Evolutionary conservation across 331 rosid species (phyloP).

Genomic region (Pyracantha coccinea): DNA sequence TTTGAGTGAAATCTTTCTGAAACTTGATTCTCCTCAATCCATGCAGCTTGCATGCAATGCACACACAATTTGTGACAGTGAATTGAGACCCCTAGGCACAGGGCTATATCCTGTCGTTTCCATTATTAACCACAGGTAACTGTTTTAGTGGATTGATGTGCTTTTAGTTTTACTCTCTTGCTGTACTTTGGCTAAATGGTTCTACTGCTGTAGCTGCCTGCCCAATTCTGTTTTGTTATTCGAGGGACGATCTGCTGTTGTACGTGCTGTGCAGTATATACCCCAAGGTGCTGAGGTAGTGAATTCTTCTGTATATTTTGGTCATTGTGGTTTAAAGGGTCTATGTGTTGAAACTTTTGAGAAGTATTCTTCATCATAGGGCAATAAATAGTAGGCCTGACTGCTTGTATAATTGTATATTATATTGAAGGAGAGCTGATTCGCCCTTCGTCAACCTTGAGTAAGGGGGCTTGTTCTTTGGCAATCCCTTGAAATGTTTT

Average conservation of each 20-base stretch:
- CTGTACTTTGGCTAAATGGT: conserved; percentile 23
- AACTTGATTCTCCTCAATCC: conserved; percentile 17
- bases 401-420: too few species aligned
- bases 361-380: background rate
- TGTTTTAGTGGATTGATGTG: conserved; percentile 1
- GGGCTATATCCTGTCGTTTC: conserved; percentile 84
- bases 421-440: too few species aligned
- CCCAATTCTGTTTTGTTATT: conserved; percentile 86
- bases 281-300: conserved; percentile 72
- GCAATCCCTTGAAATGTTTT: too few species aligned
- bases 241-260: conserved; percentile 71
- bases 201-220: conserved; percentile 55
- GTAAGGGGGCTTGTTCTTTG: too few species aligned
- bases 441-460: too few species aligned
- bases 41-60: conserved; percentile 97
- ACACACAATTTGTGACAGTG: conserved; percentile 88
- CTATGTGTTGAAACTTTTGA: background rate
- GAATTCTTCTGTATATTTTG: background rate
- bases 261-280: conserved; percentile 71
- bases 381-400: too few species aligned
- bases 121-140: conserved; percentile 87
- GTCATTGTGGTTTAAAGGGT: too few species aligned
- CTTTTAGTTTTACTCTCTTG: conserved; percentile 15
- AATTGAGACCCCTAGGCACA: conserved; percentile 84
- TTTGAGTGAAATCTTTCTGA: conserved; percentile 14